Conservation (phyloP, 192 early-diverging fungal species). For the Mortierella alpina region DNA sequence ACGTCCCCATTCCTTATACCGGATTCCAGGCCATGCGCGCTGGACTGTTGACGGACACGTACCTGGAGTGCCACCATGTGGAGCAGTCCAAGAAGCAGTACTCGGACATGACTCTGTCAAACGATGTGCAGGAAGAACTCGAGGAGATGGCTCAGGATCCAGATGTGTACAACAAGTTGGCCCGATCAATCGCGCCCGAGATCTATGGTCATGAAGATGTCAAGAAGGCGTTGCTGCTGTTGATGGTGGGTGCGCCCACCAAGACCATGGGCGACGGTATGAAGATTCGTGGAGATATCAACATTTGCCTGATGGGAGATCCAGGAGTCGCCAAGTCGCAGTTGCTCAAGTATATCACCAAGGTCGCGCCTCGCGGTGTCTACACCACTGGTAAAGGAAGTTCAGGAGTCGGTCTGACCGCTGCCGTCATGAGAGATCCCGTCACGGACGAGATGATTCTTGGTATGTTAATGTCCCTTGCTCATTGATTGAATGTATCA, state of each 20-base stretch:
- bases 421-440: slow-evolving; percentile 92
- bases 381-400: slow-evolving; percentile 97
- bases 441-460: slow-evolving; percentile 96
- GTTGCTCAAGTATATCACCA: slow-evolving; percentile 92
- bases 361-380: slow-evolving; percentile 94
- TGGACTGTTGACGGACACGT: slow-evolving; percentile 95
- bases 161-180: slow-evolving; percentile 81
- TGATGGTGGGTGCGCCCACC: slow-evolving; percentile 83
- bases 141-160: slow-evolving; percentile 70
- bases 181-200: slow-evolving; percentile 86
- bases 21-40: slow-evolving; percentile 93
- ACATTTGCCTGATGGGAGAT: slow-evolving; percentile 98
- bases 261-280: slow-evolving; percentile 92
- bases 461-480: slow-evolving; percentile 34
- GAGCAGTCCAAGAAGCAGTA: slow-evolving; percentile 92
- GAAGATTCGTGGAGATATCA: slow-evolving; percentile 97
- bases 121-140: slow-evolving; percentile 64
- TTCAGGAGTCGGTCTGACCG: slow-evolving; percentile 97
- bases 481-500: background rate
- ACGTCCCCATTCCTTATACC: slow-evolving; percentile 91
- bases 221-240: slow-evolving; percentile 88
- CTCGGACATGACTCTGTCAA: slow-evolving; percentile 77
- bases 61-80: slow-evolving; percentile 90
- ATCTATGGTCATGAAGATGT: slow-evolving; percentile 95
- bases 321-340: slow-evolving; percentile 99